Percentiles rank a stretch among this genome's conserved stretches.
These are phyloP conservation scores for Plasmodium cynomolgi DNA, from an alignment of 169 alveolate genomes.

Conservation along the genomic window DNA sequence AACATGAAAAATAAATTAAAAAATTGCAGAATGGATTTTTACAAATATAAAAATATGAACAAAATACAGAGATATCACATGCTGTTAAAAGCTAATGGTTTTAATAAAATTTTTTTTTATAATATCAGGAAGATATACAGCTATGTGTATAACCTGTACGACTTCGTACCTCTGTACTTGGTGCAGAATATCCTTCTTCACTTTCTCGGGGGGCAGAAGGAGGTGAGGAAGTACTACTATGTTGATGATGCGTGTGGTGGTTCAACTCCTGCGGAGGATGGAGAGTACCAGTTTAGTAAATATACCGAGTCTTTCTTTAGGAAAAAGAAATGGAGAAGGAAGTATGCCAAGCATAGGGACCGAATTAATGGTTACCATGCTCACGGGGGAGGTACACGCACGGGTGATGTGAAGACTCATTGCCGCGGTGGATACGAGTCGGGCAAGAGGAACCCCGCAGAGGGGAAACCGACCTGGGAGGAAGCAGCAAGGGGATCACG, in stretches of 20 bases:
- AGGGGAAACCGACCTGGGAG: not conserved
- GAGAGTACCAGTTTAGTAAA: constrained; percentile 33
- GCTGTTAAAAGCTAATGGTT: constrained; percentile 4
- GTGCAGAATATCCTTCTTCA: constrained; percentile 40
- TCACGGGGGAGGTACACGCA: not conserved
- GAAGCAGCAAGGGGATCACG: too few species aligned
- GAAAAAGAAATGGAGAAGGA: constrained; percentile 27
- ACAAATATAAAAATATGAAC: constrained; percentile 24
- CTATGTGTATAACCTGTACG: constrained; percentile 51
- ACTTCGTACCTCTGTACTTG: constrained; percentile 32
- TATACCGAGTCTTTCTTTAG: not conserved
- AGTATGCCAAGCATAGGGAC: constrained; percentile 1
- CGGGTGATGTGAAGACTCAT: not conserved
- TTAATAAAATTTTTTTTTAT: constrained; percentile 6
- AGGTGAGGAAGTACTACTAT: constrained; percentile 16
- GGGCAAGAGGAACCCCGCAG: not conserved
- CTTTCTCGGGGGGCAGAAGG: not conserved
- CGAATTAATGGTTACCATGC: not conserved
- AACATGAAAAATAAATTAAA: not conserved
- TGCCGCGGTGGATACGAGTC: not conserved
- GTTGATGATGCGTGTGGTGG: not conserved
- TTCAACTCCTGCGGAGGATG: not conserved
- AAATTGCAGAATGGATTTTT: not conserved
- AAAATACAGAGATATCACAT: constrained; percentile 40
- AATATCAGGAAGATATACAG: constrained; percentile 27